Evolutionary conservation across 148 eudicot genomes (phyloP).

Genomic region (Chenopodium quinoa): DNA sequence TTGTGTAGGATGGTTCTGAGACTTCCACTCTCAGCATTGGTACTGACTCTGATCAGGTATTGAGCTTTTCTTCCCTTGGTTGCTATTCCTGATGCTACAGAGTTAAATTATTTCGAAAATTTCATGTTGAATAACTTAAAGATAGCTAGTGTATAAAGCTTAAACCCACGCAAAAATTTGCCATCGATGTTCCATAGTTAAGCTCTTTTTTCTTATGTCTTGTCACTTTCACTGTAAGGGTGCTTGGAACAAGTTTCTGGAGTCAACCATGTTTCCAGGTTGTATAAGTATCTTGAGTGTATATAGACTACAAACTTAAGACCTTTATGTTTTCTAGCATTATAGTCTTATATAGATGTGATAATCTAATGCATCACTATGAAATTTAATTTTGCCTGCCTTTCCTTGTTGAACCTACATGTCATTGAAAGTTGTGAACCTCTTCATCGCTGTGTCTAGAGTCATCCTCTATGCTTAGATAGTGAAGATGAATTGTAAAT

Average conservation of each 20-base stretch:
- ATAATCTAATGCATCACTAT: background rate
- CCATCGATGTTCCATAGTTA: background rate
- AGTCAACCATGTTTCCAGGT: background rate
- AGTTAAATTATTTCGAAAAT: background rate
- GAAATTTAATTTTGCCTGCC: background rate
- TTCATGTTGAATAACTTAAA: background rate
- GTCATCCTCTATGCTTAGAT: background rate
- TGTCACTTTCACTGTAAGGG: background rate
- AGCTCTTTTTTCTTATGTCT: too few relatives aligned
- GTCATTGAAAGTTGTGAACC: background rate
- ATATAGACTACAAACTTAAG: background rate
- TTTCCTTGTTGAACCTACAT: background rate
- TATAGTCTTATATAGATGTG: background rate
- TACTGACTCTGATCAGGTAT: conserved; percentile 43
- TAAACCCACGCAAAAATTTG: background rate
- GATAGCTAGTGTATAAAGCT: background rate
- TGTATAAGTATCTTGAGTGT: background rate
- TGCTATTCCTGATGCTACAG: background rate
- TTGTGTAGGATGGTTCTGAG: conserved; percentile 25
- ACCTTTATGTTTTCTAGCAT: background rate
- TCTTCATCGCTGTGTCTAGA: background rate
- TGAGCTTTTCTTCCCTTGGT: conserved; percentile 6
- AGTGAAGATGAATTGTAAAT: background rate
- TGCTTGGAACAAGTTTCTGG: background rate
- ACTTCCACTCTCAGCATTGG: conserved; percentile 39